Evolutionary conservation across 2,329 filamentous ascomycete genomes (phyloP).

Genomic region (Raffaelea arxii): DNA sequence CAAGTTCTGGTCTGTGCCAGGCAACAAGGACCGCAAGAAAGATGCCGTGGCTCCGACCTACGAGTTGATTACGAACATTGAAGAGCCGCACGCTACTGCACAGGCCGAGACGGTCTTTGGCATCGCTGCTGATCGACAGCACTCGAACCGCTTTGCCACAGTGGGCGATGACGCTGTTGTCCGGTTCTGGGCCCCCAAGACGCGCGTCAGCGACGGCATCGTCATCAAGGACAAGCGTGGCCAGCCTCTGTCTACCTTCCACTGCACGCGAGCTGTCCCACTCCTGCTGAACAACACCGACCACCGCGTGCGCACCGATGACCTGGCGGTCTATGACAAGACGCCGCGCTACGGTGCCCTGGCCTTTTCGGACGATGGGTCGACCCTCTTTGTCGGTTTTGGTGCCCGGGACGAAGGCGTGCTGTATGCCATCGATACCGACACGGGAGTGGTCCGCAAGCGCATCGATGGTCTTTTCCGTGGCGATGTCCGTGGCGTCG

Average conservation of each 20-base stretch:
- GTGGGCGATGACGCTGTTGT: constrained; percentile 72
- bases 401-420: constrained; percentile 46
- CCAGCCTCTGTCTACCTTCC: constrained; percentile 63
- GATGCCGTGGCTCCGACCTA: constrained; percentile 36
- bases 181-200: constrained; percentile 71
- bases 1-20: constrained; percentile 71
- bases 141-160: constrained; percentile 65
- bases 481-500: constrained; percentile 55
- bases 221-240: constrained; percentile 46
- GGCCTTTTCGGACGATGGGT: constrained; percentile 76
- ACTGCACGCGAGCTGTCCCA: constrained; percentile 50
- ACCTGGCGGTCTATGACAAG: constrained; percentile 14
- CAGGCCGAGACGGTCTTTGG: constrained; percentile 55
- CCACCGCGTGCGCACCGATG: constrained; percentile 10
- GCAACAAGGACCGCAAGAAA: constrained; percentile 23
- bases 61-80: constrained; percentile 72
- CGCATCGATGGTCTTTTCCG: constrained; percentile 59
- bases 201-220: constrained; percentile 58
- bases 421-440: constrained; percentile 68
- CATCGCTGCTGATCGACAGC: constrained; percentile 57
- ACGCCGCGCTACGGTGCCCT: constrained; percentile 48
- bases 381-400: constrained; percentile 63
- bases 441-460: constrained; percentile 55
- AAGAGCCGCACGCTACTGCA: constrained; percentile 63
- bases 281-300: constrained; percentile 19